These are phyloP conservation scores for Myriosclerotinia duriaeana DNA, from an alignment of 2,329 filamentous ascomycete genomes.

Conservation along the genomic window DNA sequence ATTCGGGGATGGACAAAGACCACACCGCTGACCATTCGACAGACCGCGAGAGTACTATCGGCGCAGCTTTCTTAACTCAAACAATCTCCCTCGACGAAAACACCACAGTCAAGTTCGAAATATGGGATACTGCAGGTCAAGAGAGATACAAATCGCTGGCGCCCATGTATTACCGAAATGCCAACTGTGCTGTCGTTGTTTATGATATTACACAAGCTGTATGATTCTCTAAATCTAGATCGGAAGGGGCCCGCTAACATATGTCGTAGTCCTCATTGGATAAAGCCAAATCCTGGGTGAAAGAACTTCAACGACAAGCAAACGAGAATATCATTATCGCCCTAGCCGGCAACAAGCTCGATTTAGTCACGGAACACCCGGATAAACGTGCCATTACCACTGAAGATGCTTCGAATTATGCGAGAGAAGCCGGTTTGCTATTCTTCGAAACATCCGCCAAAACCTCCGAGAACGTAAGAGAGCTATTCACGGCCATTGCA, in stretches of 20 bases:
- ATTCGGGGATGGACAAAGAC: constrained; percentile 3
- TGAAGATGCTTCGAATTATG: constrained; percentile 92
- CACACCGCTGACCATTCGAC: constrained; percentile 5
- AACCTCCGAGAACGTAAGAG: constrained; percentile 91
- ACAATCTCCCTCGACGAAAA: constrained; percentile 97
- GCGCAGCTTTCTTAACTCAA: constrained; percentile 97
- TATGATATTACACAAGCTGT: constrained; percentile 99
- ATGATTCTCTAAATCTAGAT: constrained; percentile 38
- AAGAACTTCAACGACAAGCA: constrained; percentile 96
- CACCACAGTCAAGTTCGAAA: constrained; percentile 99
- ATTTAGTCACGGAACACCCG: constrained; percentile 89
- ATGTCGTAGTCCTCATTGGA: constrained; percentile 78
- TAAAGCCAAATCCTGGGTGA: constrained; percentile 99
- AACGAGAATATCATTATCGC: constrained; percentile 99
- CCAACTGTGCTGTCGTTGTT: constrained; percentile 97
- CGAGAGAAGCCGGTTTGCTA: constrained; percentile 85
- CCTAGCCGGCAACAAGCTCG: constrained; percentile 94
- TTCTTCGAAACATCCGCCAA: constrained; percentile 99
- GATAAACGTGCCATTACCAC: constrained; percentile 91
- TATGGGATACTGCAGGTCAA: constrained; percentile 98
- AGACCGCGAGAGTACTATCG: constrained; percentile 40
- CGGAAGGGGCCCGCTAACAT: neutral
- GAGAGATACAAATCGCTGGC: constrained; percentile 98
- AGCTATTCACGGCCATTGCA: constrained; percentile 95
- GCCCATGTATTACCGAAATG: constrained; percentile 99